Base-by-base conservation (phyloP, 1,284 basidiomycete species). In the Xerocomus minutiporus region DNA sequence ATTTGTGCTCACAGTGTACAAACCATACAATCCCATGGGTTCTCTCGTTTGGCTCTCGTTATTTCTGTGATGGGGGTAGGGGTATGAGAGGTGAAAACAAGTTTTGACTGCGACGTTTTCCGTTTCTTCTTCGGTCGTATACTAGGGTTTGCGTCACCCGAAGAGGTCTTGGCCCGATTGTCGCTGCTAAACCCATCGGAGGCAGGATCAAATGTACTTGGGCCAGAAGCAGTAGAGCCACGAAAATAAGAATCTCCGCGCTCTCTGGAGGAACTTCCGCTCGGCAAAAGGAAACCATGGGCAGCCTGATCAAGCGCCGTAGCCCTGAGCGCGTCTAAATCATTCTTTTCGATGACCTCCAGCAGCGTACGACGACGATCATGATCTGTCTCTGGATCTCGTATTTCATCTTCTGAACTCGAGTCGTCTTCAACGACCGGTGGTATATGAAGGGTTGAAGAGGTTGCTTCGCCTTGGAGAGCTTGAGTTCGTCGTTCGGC, bases 401-500 rank as follows among this genome's bases (percentile, higher is more conserved):
- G 40, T 11, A 36, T n/a, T 15, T 60, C 55, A 17, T 53, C 59
- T 25, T 62, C 66, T 8, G 49, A 54, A 35, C 52, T 60, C 15
- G 49, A 46, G 12, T 53, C 56, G 29, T 44, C 29, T 26, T 20
- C 49, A 4, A 9, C 13, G 6, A 23, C 40, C 20, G 50, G 29
- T 42, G 47, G 31, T 5, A n/a, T 25, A 13, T 35, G 29, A 51
- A n/a, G 17, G 17, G 8, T 34, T n/a, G 55, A 58, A 42, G 54
- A 46, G 15, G 57, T 49, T 13, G 39, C 35, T 31, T 46, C 26
- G 26, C 64, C 63, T 60, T 76, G 74, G 39, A 83, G 59, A 8
- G 73, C 48, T 46, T 70, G 69, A 9, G 87, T 50, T 35, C 88
- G 75, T 26, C 72, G 75, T 69, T 91, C 86, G 9, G 79, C 80